phyloP scores from a whole-genome alignment of 352 stramenopile genomes.

The Plasmopara halstedii region DNA sequence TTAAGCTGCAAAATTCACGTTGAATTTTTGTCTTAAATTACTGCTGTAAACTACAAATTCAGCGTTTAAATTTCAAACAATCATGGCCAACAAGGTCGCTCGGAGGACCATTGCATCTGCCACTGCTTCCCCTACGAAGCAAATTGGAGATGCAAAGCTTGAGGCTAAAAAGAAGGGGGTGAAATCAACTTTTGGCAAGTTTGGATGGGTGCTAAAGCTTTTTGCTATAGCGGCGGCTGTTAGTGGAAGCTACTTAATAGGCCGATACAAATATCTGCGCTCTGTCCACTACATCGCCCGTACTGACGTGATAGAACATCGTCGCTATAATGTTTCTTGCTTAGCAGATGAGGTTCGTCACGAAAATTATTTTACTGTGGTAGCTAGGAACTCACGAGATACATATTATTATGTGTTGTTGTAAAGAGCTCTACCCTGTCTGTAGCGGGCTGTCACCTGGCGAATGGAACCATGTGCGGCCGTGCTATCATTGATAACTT shows the following conservation, averaged over 20 bases:
- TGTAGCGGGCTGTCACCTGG: slow-evolving; percentile 59
- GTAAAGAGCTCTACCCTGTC: slow-evolving; percentile 29
- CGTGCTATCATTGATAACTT: slow-evolving; percentile 69
- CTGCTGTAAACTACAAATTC: slow-evolving; percentile 12
- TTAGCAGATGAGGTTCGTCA: slow-evolving; percentile 33
- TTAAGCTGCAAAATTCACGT: too few species aligned
- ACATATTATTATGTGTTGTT: neutral
- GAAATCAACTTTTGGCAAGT: neutral
- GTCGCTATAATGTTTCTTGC: slow-evolving; percentile 50
- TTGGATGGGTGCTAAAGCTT: slow-evolving; percentile 26
- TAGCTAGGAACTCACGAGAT: neutral
- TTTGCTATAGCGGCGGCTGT: slow-evolving; percentile 8
- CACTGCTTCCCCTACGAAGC: neutral
- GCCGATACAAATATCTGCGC: slow-evolving; percentile 11
- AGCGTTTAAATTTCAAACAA: neutral
- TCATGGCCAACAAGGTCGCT: slow-evolving; percentile 24
- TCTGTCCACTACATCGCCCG: slow-evolving; percentile 27
- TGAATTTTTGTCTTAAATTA: too few species aligned
- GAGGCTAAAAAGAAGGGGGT: slow-evolving; percentile 4
- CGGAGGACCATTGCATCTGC: slow-evolving; percentile 9
- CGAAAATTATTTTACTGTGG: neutral
- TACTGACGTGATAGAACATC: slow-evolving; percentile 29
- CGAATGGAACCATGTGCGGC: slow-evolving; percentile 49
- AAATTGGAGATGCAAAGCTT: slow-evolving; percentile 5
- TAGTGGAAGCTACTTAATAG: slow-evolving; percentile 16